Conservation (phyloP, 345 rosid genomes). For the Eucalyptus decipiens region DNA sequence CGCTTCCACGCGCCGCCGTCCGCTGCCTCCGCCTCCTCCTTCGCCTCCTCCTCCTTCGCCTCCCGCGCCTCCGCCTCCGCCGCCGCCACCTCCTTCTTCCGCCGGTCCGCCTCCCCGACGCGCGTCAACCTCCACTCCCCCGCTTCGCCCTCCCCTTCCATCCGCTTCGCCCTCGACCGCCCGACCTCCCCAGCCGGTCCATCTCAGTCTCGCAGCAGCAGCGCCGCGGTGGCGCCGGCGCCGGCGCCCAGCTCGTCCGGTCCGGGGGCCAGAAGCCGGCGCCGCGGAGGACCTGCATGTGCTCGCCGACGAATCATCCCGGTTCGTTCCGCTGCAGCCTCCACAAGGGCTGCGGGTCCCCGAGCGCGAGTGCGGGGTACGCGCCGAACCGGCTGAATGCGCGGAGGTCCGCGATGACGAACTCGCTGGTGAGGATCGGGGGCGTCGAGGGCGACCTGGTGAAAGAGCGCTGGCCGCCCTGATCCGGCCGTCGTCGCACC, state of each 20-base stretch:
- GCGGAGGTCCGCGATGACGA: constrained; percentile 65
- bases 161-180: constrained; percentile 27
- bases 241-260: not conserved
- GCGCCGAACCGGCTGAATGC: constrained; percentile 43
- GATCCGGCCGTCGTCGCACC: constrained; percentile 44
- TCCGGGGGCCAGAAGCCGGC: constrained; percentile 6
- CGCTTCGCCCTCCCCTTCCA: constrained; percentile 26
- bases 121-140: constrained; percentile 5
- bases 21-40: constrained; percentile 18
- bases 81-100: constrained; percentile 9
- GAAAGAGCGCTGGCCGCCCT: constrained; percentile 36
- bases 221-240: not conserved
- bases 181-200: constrained; percentile 40
- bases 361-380: constrained; percentile 1
- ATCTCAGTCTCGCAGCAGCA: constrained; percentile 11
- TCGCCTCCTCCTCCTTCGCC: constrained; percentile 41
- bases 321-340: constrained; percentile 80
- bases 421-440: constrained; percentile 58
- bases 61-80: constrained; percentile 25
- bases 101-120: constrained; percentile 36
- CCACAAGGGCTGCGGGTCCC: constrained; percentile 22
- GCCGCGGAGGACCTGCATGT: constrained; percentile 44
- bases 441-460: constrained; percentile 66
- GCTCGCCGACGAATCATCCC: constrained; percentile 70
- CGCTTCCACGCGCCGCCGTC: constrained; percentile 14